phyloP scores from a whole-genome alignment of 352 stramenopile species.

The Globisporangium nagaii region DNA sequence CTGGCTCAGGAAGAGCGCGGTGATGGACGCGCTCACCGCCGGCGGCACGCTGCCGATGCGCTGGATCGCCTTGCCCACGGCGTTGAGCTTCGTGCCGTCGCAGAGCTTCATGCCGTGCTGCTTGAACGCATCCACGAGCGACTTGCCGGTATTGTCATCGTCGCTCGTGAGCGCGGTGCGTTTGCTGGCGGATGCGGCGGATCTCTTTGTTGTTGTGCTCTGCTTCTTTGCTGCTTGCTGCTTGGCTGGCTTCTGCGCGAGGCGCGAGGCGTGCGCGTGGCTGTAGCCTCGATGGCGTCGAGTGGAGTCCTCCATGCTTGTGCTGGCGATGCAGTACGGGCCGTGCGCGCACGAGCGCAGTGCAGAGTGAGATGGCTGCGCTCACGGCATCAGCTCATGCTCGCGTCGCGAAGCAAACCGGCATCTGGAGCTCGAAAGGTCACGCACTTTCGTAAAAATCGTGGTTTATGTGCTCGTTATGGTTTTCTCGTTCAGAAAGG shows the following conservation, averaged over 20 bases:
- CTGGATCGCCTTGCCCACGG: constrained; percentile 50
- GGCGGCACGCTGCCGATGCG: constrained; percentile 43
- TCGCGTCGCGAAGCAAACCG: not conserved
- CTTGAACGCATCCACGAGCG: constrained; percentile 60
- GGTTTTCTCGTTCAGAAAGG: no score
- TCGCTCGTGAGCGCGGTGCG: not conserved
- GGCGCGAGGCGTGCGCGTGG: not conserved
- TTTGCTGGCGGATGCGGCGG: not conserved
- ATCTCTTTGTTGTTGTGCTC: not conserved
- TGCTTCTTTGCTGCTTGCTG: not conserved
- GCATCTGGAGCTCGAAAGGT: not conserved
- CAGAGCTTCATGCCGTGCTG: constrained; percentile 63
- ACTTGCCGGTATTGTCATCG: constrained; percentile 17
- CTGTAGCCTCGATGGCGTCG: not conserved
- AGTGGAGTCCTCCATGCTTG: constrained; percentile 6
- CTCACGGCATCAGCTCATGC: not conserved
- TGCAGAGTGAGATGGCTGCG: not conserved
- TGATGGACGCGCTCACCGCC: constrained; percentile 35
- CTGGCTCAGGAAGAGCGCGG: constrained; percentile 74
- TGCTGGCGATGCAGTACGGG: no score
- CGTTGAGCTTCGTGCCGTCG: constrained; percentile 73
- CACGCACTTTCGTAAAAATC: constrained; percentile 1
- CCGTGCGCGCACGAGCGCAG: not conserved
- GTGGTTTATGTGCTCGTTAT: no score
- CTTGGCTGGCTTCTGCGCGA: not conserved